Conservation (phyloP, 495 filamentous ascomycete genomes). For the Parmelia sp. region DNA sequence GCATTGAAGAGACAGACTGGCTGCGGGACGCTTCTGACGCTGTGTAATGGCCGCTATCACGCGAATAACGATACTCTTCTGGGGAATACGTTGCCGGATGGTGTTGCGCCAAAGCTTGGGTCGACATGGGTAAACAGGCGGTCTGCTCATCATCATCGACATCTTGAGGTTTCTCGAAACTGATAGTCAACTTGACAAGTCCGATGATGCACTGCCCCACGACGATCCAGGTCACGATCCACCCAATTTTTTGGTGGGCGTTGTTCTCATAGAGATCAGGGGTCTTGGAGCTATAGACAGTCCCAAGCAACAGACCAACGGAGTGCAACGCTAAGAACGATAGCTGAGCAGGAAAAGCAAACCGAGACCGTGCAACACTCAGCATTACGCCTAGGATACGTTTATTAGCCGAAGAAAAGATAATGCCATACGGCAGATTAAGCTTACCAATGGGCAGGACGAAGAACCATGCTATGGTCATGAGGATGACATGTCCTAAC, state of each 20-base stretch:
- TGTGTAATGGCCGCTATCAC: slow-evolving; percentile 86
- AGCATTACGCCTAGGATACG: slow-evolving; percentile 69
- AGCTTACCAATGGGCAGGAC: slow-evolving; percentile 71
- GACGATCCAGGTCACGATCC: slow-evolving; percentile 70
- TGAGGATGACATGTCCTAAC: slow-evolving; percentile 70
- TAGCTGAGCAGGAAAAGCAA: slow-evolving; percentile 66
- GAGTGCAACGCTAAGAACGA: slow-evolving; percentile 68
- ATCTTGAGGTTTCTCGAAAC: slow-evolving; percentile 32
- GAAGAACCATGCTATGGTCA: slow-evolving; percentile 77
- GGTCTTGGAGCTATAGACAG: slow-evolving; percentile 74
- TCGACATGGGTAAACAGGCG: slow-evolving; percentile 63
- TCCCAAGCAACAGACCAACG: slow-evolving; percentile 61
- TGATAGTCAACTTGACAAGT: slow-evolving; percentile 50
- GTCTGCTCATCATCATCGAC: slow-evolving; percentile 34
- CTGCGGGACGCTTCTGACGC: slow-evolving; percentile 65
- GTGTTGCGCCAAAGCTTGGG: slow-evolving; percentile 58
- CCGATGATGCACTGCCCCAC: slow-evolving; percentile 62
- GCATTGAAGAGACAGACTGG: slow-evolving; percentile 55
- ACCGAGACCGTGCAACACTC: slow-evolving; percentile 71
- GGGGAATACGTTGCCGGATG: slow-evolving; percentile 44
- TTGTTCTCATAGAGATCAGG: slow-evolving; percentile 87
- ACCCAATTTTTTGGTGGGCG: slow-evolving; percentile 82
- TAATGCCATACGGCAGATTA: neutral
- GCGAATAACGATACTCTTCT: slow-evolving; percentile 59
- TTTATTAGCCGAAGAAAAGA: neutral